phyloP scores from a whole-genome alignment of 352 stramenopile species.

The Globisporangium nodosum region DNA sequence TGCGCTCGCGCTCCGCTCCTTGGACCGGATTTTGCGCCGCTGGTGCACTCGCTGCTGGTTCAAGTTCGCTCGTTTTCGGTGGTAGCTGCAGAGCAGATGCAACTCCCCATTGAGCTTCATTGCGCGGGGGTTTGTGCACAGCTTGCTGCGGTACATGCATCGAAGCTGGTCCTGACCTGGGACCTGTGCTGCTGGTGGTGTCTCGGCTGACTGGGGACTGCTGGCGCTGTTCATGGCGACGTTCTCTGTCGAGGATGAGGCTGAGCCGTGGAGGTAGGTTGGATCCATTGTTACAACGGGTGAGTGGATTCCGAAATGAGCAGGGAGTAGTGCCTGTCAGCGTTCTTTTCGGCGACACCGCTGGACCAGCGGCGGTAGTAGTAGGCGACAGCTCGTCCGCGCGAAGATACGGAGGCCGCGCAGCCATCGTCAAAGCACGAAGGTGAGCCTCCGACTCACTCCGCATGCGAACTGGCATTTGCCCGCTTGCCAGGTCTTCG shows the following conservation, averaged over 20 bases:
- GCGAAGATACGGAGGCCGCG: not conserved
- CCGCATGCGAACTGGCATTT: not conserved
- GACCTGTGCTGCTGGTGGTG: not conserved
- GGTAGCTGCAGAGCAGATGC: slow-evolving; percentile 35
- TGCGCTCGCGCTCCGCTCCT: not conserved
- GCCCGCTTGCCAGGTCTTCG: not conserved
- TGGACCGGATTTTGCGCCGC: slow-evolving; percentile 13
- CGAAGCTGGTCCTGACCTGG: not conserved
- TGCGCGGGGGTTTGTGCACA: slow-evolving; percentile 25
- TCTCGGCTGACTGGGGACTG: not conserved
- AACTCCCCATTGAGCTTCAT: slow-evolving; percentile 39
- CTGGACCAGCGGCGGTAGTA: no score
- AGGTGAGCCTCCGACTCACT: not conserved
- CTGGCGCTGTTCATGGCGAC: not conserved
- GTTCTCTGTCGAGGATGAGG: not conserved
- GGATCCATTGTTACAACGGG: not conserved
- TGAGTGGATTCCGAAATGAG: not conserved
- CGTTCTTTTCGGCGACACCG: not conserved
- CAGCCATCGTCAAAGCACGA: not conserved
- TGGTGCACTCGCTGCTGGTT: slow-evolving; percentile 35
- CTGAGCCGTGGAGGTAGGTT: not conserved
- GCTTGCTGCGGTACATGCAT: slow-evolving; percentile 25
- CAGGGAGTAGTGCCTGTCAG: not conserved
- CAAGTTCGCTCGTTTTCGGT: slow-evolving; percentile 33
- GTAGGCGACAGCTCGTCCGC: no score